Evolutionary conservation across 2,329 filamentous ascomycete species (phyloP), one percentile per base, ranked within the genome.

Genomic region (Pestalotiopsis sp.): DNA sequence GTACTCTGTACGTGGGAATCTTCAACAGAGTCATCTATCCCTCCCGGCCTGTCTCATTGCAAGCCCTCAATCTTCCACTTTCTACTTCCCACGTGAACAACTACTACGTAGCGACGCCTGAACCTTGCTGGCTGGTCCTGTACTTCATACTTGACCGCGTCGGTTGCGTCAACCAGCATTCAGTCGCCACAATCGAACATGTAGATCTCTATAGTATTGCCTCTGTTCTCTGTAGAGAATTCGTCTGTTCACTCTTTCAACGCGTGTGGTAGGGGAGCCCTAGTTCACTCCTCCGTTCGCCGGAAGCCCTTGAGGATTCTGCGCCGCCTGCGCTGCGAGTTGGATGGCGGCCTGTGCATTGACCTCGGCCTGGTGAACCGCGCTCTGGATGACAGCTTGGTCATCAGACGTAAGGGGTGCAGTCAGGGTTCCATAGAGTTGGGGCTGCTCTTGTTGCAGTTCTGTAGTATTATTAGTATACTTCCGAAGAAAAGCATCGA

Each of bases 381-480:
- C 74, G 11, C 58, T 65, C 65, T 75, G 73, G 65, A 76, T 71
- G 64, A 73, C 68, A 49, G 56, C 63, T 65, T 75, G 73, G 66
- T 75, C 75, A 12, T 75, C 74, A 9, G 72, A 65, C 20, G 73
- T 72, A 40, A 75, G 72, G 58, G 74, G 73, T 65, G 91, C 90
- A 25, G 93, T 94, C 69, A 99, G 86, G 69, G 86, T 91, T 58
- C 91, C 85, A 79, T 98, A 99, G 73, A 97, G 91, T 73, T 95
- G 92, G 17, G 95, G 95, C 77, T 98, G 94, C 75, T 95, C 92
- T 83, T 92, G 91, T 88, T 98, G 94, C 78, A 98, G 89, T 80
- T 89, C 94, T 97, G 78, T 63, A 66, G 65, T 27, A 40, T 59
- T 66, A 45, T 78, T 72, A 74, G 75, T 80, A 69, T 81, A 79